A percentile compares a stretch with the other conserved stretches of the same genome.
phyloP scores from a whole-genome alignment of 495 filamentous ascomycete genomes.

The Baudoinia panamericana region DNA sequence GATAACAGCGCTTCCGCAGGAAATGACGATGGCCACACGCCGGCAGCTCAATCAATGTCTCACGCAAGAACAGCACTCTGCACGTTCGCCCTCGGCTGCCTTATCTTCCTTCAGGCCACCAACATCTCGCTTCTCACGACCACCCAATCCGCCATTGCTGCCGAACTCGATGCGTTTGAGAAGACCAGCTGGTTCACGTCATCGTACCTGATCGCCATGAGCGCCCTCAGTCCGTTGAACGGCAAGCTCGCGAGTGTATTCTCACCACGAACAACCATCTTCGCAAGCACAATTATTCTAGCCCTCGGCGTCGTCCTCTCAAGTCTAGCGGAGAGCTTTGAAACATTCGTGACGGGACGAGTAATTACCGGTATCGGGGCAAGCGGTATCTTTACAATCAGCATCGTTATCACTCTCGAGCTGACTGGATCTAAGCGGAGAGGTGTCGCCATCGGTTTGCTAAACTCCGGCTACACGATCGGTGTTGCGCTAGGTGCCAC shows the following conservation, averaged over 20 bases:
- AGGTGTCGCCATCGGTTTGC: conserved; percentile 55
- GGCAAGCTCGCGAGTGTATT: conserved; percentile 58
- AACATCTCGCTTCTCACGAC: conserved; percentile 71
- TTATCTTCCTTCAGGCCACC: conserved; percentile 33
- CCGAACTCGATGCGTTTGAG: conserved; percentile 57
- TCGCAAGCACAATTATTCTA: conserved; percentile 43
- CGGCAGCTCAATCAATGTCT: conserved; percentile 14
- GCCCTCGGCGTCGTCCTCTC: conserved; percentile 50
- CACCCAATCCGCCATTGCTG: conserved; percentile 57
- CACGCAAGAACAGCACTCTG: conserved; percentile 2
- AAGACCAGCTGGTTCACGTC: conserved; percentile 64
- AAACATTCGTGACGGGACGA: conserved; percentile 52
- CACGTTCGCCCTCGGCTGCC: conserved; percentile 21
- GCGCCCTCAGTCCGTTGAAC: conserved; percentile 49
- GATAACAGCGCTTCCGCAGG: no score
- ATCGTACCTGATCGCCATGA: conserved; percentile 57
- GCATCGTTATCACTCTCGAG: conserved; percentile 57
- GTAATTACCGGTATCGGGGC: conserved; percentile 51
- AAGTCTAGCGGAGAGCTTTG: conserved; percentile 41
- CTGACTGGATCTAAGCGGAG: conserved; percentile 47
- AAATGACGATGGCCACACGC: conserved; percentile 10
- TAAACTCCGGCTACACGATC: conserved; percentile 53
- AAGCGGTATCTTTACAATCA: conserved; percentile 51
- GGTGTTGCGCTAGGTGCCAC: conserved; percentile 60
- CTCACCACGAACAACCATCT: conserved; percentile 46